A percentile compares a stretch with the other conserved stretches of the same genome.
Conservation (phyloP, 768 basidiomycete genomes). For the Mycena galericulata region DNA sequence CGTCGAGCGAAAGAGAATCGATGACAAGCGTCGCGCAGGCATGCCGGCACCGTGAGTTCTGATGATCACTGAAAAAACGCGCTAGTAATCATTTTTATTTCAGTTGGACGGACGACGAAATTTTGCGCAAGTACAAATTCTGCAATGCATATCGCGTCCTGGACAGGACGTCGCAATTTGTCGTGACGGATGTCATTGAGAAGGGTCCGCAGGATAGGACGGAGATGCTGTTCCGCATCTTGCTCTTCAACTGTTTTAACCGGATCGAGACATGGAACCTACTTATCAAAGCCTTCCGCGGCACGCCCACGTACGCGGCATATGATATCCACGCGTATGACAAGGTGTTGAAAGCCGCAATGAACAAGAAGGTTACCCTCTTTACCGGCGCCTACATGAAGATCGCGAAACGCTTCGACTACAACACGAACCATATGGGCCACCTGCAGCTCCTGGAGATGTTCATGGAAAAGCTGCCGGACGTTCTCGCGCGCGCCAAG, state of each 20-base stretch:
- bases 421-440: conserved; percentile 61
- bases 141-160: conserved; percentile 83
- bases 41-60: conserved; percentile 62
- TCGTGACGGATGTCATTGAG: no score
- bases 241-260: conserved; percentile 79
- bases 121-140: conserved; percentile 68
- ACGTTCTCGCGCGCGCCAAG: conserved; percentile 59
- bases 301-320: conserved; percentile 65
- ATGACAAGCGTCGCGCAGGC: conserved; percentile 65
- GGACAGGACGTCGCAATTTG: conserved; percentile 78
- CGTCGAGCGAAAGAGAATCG: conserved; percentile 68
- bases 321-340: conserved; percentile 68
- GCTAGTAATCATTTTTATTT: conserved; percentile 13
- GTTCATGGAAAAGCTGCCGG: conserved; percentile 69
- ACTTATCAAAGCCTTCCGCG: conserved; percentile 63
- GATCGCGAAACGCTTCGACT: conserved; percentile 70
- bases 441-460: conserved; percentile 72
- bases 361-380: conserved; percentile 54
- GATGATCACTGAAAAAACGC: conserved; percentile 1
- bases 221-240: conserved; percentile 79
- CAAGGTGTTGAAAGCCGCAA: conserved; percentile 59
- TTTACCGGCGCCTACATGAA: conserved; percentile 82
- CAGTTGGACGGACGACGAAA: conserved; percentile 79
- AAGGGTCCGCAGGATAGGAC: conserved; percentile 69
- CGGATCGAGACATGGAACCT: conserved; percentile 79